These are phyloP conservation scores for Skeletonema costatum DNA, from an alignment of 108 stramenopile species.

Conservation along the genomic window DNA sequence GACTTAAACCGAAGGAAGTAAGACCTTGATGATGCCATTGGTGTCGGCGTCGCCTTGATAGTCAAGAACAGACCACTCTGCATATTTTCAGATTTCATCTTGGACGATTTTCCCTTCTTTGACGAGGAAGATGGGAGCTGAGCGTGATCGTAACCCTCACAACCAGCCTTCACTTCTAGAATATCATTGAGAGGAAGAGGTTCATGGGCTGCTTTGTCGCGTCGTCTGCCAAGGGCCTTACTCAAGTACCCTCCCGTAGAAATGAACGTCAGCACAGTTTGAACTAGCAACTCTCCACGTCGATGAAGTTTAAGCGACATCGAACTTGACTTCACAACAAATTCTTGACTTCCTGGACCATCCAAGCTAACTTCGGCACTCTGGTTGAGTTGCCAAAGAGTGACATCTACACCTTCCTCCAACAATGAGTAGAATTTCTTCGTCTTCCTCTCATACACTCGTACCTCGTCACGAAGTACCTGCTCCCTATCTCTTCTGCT, in stretches of 20 bases:
- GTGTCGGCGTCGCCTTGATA: constrained; percentile 82
- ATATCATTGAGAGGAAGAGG: constrained; percentile 89
- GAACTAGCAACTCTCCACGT: constrained; percentile 78
- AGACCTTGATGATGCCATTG: constrained; percentile 72
- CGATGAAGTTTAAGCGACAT: constrained; percentile 82
- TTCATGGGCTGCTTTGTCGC: constrained; percentile 79
- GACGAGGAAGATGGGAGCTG: constrained; percentile 72
- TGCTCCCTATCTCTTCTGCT: constrained; percentile 87
- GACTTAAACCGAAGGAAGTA: constrained; percentile 88
- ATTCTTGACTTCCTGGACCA: constrained; percentile 65
- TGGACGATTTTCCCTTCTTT: constrained; percentile 61
- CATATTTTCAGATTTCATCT: constrained; percentile 73
- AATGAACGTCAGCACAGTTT: constrained; percentile 78
- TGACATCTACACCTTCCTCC: constrained; percentile 86
- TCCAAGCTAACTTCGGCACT: constrained; percentile 61
- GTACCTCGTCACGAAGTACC: constrained; percentile 77
- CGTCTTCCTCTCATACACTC: constrained; percentile 74
- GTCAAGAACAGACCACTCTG: constrained; percentile 88
- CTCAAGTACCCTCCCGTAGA: constrained; percentile 86
- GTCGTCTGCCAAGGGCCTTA: constrained; percentile 75
- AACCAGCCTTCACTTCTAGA: constrained; percentile 86
- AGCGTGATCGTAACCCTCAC: constrained; percentile 82
- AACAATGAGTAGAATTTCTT: constrained; percentile 68
- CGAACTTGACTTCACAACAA: constrained; percentile 79
- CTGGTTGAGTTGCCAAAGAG: constrained; percentile 87